phyloP scores from a whole-genome alignment of 495 filamentous ascomycete species.

The Viridothelium virens region DNA sequence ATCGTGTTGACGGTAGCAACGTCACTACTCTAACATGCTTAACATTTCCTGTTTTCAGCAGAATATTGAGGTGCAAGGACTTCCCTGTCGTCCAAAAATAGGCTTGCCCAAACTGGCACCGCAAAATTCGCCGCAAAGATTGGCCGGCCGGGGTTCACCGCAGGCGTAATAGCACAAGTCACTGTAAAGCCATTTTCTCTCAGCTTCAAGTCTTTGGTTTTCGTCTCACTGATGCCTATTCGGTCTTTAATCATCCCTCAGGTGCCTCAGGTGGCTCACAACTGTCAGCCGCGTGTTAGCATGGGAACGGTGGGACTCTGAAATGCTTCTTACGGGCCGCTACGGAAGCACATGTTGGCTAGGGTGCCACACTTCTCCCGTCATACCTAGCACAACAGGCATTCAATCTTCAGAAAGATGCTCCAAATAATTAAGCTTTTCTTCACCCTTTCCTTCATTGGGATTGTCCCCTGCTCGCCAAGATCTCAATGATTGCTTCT shows the following conservation, averaged over 20 bases:
- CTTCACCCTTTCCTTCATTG: neutral
- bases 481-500: conserved; percentile 1
- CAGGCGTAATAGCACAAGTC: neutral
- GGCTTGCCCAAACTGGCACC: neutral
- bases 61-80: conserved; percentile 1
- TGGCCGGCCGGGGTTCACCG: neutral
- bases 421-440: conserved; percentile 4
- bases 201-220: neutral
- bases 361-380: neutral
- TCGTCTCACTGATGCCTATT: neutral
- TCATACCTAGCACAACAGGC: neutral
- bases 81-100: conserved; percentile 1
- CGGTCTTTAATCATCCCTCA: too few relatives aligned
- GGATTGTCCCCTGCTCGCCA: neutral
- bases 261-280: too few relatives aligned
- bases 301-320: neutral
- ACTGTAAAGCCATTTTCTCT: neutral
- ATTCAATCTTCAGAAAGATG: neutral
- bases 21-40: neutral
- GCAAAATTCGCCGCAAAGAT: neutral
- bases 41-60: neutral
- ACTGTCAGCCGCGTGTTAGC: neutral
- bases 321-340: neutral
- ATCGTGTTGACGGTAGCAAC: neutral
- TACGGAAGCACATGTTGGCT: neutral